A percentile compares a stretch with the other conserved stretches of the same genome.
Conservation (phyloP, 331 rosid species). For the Malus hybrid region DNA sequence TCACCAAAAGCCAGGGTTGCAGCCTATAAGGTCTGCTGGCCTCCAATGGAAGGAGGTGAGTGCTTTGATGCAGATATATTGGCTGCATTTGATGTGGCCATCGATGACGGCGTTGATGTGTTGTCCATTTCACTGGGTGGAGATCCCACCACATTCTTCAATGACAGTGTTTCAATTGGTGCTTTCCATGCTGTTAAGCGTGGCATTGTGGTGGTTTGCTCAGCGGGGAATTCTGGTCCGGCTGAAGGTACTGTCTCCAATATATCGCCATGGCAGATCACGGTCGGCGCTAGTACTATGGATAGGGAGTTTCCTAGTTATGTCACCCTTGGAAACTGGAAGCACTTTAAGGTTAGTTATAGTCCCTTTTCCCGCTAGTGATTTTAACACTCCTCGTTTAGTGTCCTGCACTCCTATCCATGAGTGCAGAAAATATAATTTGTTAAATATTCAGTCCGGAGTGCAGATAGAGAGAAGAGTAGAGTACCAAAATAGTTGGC, state of each 20-base stretch:
- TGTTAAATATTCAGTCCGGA: no score
- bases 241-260: conserved; percentile 44
- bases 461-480: no score
- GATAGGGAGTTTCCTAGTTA: conserved; percentile 65
- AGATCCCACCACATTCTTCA: conserved; percentile 28
- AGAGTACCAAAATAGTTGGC: no score
- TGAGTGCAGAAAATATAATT: no score
- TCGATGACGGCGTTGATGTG: conserved; percentile 77
- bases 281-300: conserved; percentile 88
- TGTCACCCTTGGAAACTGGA: conserved; percentile 46
- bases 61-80: conserved; percentile 84
- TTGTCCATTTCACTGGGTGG: conserved; percentile 78
- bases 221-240: conserved; percentile 87
- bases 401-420: no score
- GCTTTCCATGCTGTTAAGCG: conserved; percentile 68
- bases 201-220: conserved; percentile 83
- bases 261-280: conserved; percentile 66
- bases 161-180: conserved; percentile 70
- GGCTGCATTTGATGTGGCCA: conserved; percentile 72
- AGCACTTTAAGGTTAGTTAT: conserved; percentile 36
- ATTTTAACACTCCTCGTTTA: no score
- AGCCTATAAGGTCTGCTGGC: conserved; percentile 91
- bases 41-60: conserved; percentile 39
- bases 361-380: not conserved
- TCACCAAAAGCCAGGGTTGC: conserved; percentile 78